Evolutionary conservation across 164 flowering plant species (phyloP).

Genomic region (Taxillus chinensis): DNA sequence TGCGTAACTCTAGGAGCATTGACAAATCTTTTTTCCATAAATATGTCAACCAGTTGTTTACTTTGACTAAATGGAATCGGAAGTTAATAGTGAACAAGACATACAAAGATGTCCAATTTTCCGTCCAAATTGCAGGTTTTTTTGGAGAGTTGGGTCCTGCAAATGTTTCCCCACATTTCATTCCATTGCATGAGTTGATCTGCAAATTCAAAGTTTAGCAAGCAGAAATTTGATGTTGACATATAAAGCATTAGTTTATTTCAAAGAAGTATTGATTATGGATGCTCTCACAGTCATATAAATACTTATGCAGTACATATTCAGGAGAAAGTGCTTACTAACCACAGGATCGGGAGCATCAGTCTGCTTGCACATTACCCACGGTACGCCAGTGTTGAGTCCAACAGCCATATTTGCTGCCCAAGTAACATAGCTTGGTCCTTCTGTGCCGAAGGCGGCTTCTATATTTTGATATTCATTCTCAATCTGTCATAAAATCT

Average conservation of each 20-base stretch:
- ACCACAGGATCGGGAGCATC: constrained; percentile 97
- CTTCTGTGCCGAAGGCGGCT: constrained; percentile 33
- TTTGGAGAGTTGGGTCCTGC: constrained; percentile 79
- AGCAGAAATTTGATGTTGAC: not conserved
- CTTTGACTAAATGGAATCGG: not conserved
- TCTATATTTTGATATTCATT: constrained; percentile 65
- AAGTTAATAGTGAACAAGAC: constrained; percentile 9
- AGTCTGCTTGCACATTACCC: constrained; percentile 87
- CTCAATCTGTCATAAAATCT: constrained; percentile 44
- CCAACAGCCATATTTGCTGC: constrained; percentile 76
- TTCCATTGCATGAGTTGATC: constrained; percentile 94
- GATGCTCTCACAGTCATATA: too few relatives aligned
- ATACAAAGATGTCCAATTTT: constrained; percentile 85
- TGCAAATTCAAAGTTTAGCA: constrained; percentile 17
- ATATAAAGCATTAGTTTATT: too few relatives aligned
- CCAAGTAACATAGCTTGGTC: constrained; percentile 63
- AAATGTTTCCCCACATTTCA: constrained; percentile 73
- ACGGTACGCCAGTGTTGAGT: constrained; percentile 72
- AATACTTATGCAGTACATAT: not conserved
- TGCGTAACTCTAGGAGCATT: too few relatives aligned
- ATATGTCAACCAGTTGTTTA: too few relatives aligned
- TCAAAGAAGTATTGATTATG: too few relatives aligned
- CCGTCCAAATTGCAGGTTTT: constrained; percentile 92
- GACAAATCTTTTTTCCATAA: too few relatives aligned
- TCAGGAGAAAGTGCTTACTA: constrained; percentile 9